Conservation (phyloP, 345 rosid genomes). For the Psidium friedrichsthalianum region DNA sequence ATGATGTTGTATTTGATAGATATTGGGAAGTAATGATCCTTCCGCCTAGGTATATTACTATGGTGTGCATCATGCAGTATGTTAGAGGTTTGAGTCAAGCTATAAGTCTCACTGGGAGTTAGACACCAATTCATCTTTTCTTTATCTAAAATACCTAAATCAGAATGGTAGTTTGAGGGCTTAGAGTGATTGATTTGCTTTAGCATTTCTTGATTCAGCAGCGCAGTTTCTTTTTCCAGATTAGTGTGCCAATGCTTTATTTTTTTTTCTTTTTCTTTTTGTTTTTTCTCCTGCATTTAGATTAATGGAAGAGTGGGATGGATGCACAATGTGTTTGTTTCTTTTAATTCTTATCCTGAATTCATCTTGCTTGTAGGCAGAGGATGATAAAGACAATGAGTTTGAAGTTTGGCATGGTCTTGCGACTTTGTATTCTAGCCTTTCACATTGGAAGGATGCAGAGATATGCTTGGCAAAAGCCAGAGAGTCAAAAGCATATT, state of each 20-base stretch:
- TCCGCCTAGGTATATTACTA: not conserved
- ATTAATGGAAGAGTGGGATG: not conserved
- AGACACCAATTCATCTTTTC: not conserved
- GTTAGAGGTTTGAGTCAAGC: not conserved
- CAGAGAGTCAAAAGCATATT: slow-evolving; percentile 60
- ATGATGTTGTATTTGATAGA: not conserved
- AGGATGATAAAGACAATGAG: slow-evolving; percentile 56
- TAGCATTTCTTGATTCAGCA: not conserved
- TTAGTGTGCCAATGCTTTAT: not conserved
- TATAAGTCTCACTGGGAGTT: not conserved
- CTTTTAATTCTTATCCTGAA: not conserved
- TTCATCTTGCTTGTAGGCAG: slow-evolving; percentile 25
- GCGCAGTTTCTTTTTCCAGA: not conserved
- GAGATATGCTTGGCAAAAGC: slow-evolving; percentile 76
- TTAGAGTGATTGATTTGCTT: not conserved
- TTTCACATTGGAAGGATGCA: slow-evolving; percentile 87
- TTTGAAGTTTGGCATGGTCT: slow-evolving; percentile 95
- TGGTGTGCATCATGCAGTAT: not conserved
- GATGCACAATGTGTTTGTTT: not conserved
- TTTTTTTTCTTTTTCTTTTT: not conserved
- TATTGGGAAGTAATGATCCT: not conserved
- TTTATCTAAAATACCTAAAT: not conserved
- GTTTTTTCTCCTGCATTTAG: not conserved
- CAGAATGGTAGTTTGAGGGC: not conserved
- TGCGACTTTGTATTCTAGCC: slow-evolving; percentile 69